Percentiles rank a stretch among this genome's conserved stretches.
These are phyloP conservation scores for Ormosia semicastrata DNA, from an alignment of 306 rosid genomes.

Conservation along the genomic window DNA sequence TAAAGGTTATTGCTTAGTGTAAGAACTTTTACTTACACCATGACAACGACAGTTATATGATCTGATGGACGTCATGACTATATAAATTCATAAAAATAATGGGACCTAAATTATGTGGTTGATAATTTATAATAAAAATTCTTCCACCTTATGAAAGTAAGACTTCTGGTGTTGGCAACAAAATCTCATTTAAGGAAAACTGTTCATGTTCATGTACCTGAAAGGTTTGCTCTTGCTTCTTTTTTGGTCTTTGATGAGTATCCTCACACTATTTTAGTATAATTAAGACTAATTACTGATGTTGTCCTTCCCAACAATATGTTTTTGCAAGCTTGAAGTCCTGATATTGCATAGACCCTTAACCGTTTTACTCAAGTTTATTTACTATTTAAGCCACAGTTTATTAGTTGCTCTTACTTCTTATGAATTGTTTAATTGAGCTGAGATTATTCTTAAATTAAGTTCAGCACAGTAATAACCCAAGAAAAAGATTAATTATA, in stretches of 20 bases:
- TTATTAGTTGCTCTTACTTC: too few species aligned
- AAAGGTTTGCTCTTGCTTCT: neutral
- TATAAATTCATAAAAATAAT: neutral
- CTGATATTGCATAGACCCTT: too few species aligned
- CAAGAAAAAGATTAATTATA: neutral
- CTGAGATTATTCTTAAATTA: neutral
- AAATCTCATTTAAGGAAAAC: neutral
- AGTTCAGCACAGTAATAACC: neutral
- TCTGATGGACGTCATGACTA: neutral
- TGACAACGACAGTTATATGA: constrained; percentile 6
- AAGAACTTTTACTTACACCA: constrained; percentile 9
- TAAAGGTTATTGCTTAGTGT: neutral
- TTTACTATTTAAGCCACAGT: too few species aligned
- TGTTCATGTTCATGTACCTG: neutral
- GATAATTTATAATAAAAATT: neutral
- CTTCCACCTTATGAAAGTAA: neutral
- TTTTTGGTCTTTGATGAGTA: too few species aligned
- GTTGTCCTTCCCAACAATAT: too few species aligned
- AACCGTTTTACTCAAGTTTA: too few species aligned
- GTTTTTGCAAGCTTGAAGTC: too few species aligned
- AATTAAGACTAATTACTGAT: too few species aligned
- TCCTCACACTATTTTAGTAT: too few species aligned
- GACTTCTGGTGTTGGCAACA: neutral
- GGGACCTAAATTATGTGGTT: neutral
- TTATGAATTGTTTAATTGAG: neutral